Percentiles rank a stretch among this genome's conserved stretches.
phyloP scores from a whole-genome alignment of 1,284 basidiomycete genomes.

The Ustilago cynodontis region DNA sequence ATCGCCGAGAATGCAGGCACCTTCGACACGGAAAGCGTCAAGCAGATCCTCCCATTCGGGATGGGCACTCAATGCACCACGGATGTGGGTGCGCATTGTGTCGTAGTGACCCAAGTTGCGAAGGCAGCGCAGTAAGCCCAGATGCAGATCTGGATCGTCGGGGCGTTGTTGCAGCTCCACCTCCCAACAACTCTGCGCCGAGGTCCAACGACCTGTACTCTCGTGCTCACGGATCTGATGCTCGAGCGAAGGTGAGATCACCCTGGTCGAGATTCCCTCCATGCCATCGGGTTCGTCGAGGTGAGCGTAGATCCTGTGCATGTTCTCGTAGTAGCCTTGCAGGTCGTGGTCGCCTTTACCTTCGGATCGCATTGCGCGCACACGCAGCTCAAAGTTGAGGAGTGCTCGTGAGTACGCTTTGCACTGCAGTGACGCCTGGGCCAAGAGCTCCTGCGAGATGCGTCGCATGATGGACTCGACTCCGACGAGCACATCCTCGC shows the following conservation, averaged over 20 bases:
- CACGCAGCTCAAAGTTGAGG: constrained; percentile 87
- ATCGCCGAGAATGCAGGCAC: constrained; percentile 93
- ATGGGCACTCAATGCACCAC: constrained; percentile 86
- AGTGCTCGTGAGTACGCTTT: constrained; percentile 93
- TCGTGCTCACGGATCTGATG: constrained; percentile 99
- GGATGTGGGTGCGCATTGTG: constrained; percentile 93
- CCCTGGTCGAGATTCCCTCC: constrained; percentile 93
- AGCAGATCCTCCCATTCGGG: constrained; percentile 85
- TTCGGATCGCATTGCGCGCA: constrained; percentile 61
- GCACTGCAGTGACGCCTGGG: constrained; percentile 91
- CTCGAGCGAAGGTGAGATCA: constrained; percentile 89
- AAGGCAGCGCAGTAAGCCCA: constrained; percentile 90
- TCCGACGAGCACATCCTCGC: constrained; percentile 56
- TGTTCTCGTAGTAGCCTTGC: constrained; percentile 85
- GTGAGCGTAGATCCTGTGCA: constrained; percentile 96
- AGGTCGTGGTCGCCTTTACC: constrained; percentile 57
- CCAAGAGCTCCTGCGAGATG: constrained; percentile 90
- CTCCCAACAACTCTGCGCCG: constrained; percentile 99
- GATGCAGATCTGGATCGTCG: constrained; percentile 86
- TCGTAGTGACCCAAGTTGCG: constrained; percentile 98
- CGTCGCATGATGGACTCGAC: constrained; percentile 84
- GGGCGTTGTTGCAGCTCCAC: constrained; percentile 92
- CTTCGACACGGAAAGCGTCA: constrained; percentile 89
- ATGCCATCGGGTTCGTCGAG: constrained; percentile 99
- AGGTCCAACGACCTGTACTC: constrained; percentile 96